A percentile compares a stretch with the other conserved stretches of the same genome.
These are phyloP conservation scores for Arctostaphylos glauca DNA, from an alignment of 148 eudicot genomes.

Conservation along the genomic window DNA sequence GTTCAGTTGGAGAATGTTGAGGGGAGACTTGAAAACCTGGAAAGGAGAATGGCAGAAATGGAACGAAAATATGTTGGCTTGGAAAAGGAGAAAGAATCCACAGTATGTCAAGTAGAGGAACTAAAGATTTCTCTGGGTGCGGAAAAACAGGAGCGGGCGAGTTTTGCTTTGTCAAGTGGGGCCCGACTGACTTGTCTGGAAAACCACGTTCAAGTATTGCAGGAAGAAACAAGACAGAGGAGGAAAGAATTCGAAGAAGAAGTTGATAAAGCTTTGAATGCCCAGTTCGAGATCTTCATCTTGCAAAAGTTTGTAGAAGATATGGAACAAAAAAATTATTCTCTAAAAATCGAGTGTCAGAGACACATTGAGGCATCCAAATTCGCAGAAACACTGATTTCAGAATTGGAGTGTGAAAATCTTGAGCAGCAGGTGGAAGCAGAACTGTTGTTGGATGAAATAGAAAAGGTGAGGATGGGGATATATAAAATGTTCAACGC, in stretches of 20 bases:
- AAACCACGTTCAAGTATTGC: constrained; percentile 50
- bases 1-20: constrained; percentile 69
- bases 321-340: constrained; percentile 79
- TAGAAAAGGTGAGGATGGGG: constrained; percentile 66
- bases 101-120: constrained; percentile 52
- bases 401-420: constrained; percentile 85
- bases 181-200: constrained; percentile 62
- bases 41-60: constrained; percentile 54
- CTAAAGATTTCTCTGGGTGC: constrained; percentile 50
- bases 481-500: constrained; percentile 59
- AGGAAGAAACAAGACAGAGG: constrained; percentile 61
- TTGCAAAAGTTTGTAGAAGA: constrained; percentile 82
- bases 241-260: constrained; percentile 84
- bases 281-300: constrained; percentile 84
- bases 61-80: constrained; percentile 62
- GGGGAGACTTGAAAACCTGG: constrained; percentile 57
- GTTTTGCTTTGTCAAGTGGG: constrained; percentile 45
- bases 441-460: constrained; percentile 68
- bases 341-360: constrained; percentile 66
- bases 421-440: constrained; percentile 88
- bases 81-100: constrained; percentile 66
- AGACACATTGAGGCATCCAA: constrained; percentile 72
- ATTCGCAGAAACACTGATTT: constrained; percentile 65
- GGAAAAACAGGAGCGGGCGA: constrained; percentile 63
- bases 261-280: constrained; percentile 71